A percentile compares a stretch with the other conserved stretches of the same genome.
phyloP scores from a whole-genome alignment of 139 green algal genomes.

The Closterium sp. region DNA sequence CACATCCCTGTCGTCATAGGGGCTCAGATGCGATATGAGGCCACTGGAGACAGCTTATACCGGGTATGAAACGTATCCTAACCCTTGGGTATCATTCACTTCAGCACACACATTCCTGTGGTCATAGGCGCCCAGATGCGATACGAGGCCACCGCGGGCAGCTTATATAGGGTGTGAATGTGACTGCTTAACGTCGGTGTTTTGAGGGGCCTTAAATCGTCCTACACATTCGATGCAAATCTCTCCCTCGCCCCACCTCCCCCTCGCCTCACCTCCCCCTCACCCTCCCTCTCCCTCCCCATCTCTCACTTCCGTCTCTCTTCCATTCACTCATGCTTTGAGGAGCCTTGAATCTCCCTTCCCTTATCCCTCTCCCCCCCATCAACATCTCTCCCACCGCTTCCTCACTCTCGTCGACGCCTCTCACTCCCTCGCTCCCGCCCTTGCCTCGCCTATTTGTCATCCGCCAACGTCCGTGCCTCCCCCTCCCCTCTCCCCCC shows the following conservation, averaged over 20 bases:
- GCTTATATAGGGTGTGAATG: conserved; percentile 32
- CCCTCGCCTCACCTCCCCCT: no score
- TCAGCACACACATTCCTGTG: conserved; percentile 50
- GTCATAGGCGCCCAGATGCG: conserved; percentile 42
- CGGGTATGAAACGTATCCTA: conserved; percentile 12
- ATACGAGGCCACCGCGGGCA: conserved; percentile 37
- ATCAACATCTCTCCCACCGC: neutral
- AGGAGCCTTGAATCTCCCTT: no score
- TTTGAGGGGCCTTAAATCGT: no score
- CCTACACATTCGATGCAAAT: no score
- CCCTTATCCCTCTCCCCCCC: no score
- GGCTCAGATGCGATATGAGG: conserved; percentile 45
- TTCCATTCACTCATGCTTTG: no score
- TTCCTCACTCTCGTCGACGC: neutral
- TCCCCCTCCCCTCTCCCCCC: neutral
- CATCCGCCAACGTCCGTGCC: no score
- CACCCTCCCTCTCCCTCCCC: no score
- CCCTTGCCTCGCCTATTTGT: neutral
- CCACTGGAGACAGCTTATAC: conserved; percentile 37
- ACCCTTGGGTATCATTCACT: no score
- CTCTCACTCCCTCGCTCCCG: neutral
- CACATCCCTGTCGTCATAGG: conserved; percentile 48
- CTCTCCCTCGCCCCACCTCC: no score
- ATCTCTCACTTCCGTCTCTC: no score
- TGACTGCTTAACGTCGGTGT: no score